Conservation (phyloP, 495 filamentous ascomycete species). For the Penicillium subrubescens region DNA sequence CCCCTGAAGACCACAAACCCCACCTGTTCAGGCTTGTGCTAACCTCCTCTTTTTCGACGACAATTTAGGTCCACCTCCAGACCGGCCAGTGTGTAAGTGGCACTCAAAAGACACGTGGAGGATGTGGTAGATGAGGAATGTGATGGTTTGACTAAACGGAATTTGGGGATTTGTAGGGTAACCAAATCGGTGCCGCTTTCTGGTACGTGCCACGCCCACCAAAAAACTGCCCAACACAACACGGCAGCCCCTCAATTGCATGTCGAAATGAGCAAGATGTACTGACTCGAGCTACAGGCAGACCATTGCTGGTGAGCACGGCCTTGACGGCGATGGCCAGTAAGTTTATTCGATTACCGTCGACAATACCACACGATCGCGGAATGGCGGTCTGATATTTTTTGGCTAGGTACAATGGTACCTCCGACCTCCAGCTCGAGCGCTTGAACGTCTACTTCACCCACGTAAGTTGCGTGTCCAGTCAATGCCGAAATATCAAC, state of each 20-base stretch:
- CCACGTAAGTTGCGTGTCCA: slow-evolving; percentile 64
- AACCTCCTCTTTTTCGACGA: slow-evolving; percentile 41
- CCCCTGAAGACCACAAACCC: slow-evolving; percentile 45
- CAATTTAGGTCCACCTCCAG: slow-evolving; percentile 89
- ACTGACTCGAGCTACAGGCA: slow-evolving; percentile 63
- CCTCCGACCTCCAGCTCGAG: slow-evolving; percentile 98
- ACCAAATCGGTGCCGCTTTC: slow-evolving; percentile 99
- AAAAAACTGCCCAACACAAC: slow-evolving; percentile 11
- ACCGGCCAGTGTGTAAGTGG: slow-evolving; percentile 94
- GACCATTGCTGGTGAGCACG: slow-evolving; percentile 97
- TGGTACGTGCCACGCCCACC: slow-evolving; percentile 60
- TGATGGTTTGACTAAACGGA: slow-evolving; percentile 30
- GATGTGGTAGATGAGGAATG: slow-evolving; percentile 12
- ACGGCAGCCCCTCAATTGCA: slow-evolving; percentile 22
- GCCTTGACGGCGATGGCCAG: slow-evolving; percentile 93
- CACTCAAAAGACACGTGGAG: slow-evolving; percentile 11
- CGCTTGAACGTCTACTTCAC: slow-evolving; percentile 99
- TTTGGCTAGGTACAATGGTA: slow-evolving; percentile 81
- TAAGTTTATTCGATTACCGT: slow-evolving; percentile 50
- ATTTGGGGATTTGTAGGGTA: slow-evolving; percentile 65
- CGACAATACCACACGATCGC: slow-evolving; percentile 22
- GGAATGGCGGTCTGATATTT: slow-evolving; percentile 34
- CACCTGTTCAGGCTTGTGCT: slow-evolving; percentile 45
- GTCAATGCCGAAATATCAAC: neutral
- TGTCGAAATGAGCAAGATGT: neutral